A percentile compares a stretch with the other conserved stretches of the same genome.
Evolutionary conservation across 1,284 basidiomycete species (phyloP).

Genomic region (Melanopsichium pennsylvanicum): DNA sequence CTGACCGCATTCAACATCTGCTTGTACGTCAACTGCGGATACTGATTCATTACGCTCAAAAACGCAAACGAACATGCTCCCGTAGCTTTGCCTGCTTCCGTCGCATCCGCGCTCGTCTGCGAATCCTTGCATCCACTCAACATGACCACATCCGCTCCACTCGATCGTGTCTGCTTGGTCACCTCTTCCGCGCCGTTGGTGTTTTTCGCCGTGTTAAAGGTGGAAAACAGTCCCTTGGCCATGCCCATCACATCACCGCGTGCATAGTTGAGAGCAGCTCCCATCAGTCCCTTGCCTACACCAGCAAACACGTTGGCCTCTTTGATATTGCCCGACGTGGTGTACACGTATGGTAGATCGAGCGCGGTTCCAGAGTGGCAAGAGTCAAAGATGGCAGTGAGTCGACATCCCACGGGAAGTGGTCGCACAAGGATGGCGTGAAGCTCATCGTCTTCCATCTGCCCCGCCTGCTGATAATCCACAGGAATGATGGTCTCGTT

Average conservation of each 20-base stretch:
- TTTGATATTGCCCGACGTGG: conserved; percentile 90
- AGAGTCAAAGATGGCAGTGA: conserved; percentile 53
- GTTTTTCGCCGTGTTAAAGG: conserved; percentile 67
- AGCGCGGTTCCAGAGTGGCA: conserved; percentile 65
- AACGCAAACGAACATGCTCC: conserved; percentile 69
- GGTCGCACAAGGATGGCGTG: conserved; percentile 63
- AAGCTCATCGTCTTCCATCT: conserved; percentile 66
- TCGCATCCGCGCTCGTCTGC: conserved; percentile 89
- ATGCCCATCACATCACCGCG: conserved; percentile 78
- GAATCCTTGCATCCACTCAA: conserved; percentile 82
- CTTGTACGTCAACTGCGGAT: conserved; percentile 60
- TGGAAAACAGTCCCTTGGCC: conserved; percentile 66
- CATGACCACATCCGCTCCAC: conserved; percentile 75
- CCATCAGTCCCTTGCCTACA: conserved; percentile 63
- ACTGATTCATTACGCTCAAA: conserved; percentile 69
- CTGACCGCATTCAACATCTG: conserved; percentile 61
- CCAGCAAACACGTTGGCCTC: conserved; percentile 75
- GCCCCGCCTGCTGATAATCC: conserved; percentile 61
- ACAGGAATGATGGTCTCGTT: conserved; percentile 66
- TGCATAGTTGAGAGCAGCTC: conserved; percentile 75
- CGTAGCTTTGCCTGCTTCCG: conserved; percentile 80
- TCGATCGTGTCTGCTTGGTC: conserved; percentile 76
- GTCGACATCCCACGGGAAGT: conserved; percentile 51
- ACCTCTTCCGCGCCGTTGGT: conserved; percentile 73
- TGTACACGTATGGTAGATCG: conserved; percentile 71